Base-by-base conservation (phyloP, 2,329 filamentous ascomycete species). In the Colletotrichum cuscutae region DNA sequence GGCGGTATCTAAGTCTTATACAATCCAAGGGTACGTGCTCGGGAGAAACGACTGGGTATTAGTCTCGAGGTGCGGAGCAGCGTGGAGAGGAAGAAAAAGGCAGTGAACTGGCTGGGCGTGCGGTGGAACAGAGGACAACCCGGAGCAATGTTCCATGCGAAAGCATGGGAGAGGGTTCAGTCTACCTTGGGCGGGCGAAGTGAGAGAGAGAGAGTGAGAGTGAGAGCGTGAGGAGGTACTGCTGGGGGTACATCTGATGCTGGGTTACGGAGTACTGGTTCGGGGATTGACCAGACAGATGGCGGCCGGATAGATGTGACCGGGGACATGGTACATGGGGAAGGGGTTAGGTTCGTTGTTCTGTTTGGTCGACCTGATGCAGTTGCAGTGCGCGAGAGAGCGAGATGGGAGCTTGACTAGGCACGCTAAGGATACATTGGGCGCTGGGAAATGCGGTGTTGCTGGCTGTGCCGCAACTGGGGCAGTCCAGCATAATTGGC, bases 1-100 rank as follows among this genome's bases (percentile, higher is more conserved):
- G 70, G 70, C 59, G 26, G 66, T 37, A 53, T 56, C 26, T 54
- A 70, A 70, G 66, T 72, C 70, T 72, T 72, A 70, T 72, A 72
- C 70, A 35, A 69, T 46, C 66, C 59, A 26, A 70, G 60, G 70
- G 66, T 58, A 53, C 65, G 69, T 64, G 66, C 70, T 72, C 60
- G 28, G 46, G 28, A 22, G 12, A 24, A 71, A 68, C 58, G 58
- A 69, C 35, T 49, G 46, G 59, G 59, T 15, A 59, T 30, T 19
- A 52, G 26, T 53, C 32, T 49, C 19, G 42, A 49, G 42, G 19
- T 15, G 49, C 37, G 63, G 46, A 68, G 60, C 32, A 32, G 54
- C 58, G 53, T 19, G 53, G 26, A 46, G 19, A 19, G 53, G 26
- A 19, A 56, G 24, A 30, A 26, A 26, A 56, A 26, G 53, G 24